These are phyloP conservation scores for Phytopythium kandeliae DNA, from an alignment of 352 stramenopile genomes.

Conservation along the genomic window DNA sequence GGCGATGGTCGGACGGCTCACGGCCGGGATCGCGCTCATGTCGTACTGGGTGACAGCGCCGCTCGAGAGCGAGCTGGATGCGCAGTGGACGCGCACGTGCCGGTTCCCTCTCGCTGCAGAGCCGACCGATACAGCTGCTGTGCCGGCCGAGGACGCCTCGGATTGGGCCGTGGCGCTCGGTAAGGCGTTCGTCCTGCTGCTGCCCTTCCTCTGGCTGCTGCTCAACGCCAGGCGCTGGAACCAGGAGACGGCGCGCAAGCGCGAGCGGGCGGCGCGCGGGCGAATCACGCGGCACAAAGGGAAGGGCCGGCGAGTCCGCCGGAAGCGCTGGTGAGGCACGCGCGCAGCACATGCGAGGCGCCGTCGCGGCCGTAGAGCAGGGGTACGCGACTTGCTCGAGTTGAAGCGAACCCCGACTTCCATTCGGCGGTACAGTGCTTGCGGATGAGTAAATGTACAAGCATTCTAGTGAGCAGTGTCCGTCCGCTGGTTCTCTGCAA, in stretches of 20 bases:
- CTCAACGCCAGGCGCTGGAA: conserved; percentile 9
- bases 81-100: not conserved
- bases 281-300: not conserved
- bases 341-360: too few relatives aligned
- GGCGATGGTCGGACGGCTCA: conserved; percentile 55
- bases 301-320: not conserved
- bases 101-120: not conserved
- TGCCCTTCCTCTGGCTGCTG: conserved; percentile 8
- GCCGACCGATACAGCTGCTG: not conserved
- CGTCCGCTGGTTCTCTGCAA: too few relatives aligned
- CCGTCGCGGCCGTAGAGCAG: too few relatives aligned
- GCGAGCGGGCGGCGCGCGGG: not conserved
- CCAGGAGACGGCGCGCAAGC: conserved; percentile 11
- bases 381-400: too few relatives aligned
- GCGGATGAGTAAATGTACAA: too few relatives aligned
- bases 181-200: not conserved
- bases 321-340: not conserved
- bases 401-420: too few relatives aligned
- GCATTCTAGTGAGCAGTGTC: too few relatives aligned
- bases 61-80: not conserved
- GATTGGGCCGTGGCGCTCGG: not conserved
- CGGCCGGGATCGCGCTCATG: conserved; percentile 30
- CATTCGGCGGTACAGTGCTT: too few relatives aligned
- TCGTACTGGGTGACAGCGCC: not conserved
- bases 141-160: not conserved